Conservation (phyloP, 331 rosid species). For the Dryas integrifolia region DNA sequence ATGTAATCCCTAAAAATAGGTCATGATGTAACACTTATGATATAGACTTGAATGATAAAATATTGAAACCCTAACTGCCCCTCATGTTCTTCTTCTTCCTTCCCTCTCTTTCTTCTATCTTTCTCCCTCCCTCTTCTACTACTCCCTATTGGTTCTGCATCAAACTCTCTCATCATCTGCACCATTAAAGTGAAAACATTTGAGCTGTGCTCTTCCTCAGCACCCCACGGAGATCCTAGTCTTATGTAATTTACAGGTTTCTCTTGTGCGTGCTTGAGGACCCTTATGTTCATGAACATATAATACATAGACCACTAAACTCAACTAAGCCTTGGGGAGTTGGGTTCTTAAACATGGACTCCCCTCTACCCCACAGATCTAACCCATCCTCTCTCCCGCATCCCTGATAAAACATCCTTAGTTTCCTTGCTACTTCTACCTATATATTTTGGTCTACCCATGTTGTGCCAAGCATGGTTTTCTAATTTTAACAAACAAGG, state of each 20-base stretch:
- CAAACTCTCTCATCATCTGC: too few relatives aligned
- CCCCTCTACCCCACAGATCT: not conserved
- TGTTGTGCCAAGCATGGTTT: not conserved
- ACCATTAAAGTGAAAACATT: too few relatives aligned
- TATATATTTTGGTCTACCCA: not conserved
- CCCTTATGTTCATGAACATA: not conserved
- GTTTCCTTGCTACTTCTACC: not conserved
- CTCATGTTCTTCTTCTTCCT: not conserved
- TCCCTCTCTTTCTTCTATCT: too few relatives aligned
- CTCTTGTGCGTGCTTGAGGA: not conserved
- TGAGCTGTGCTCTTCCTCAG: too few relatives aligned
- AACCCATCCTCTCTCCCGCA: not conserved
- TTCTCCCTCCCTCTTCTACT: too few relatives aligned
- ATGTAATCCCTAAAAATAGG: not conserved
- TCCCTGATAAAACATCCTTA: not conserved
- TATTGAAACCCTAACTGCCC: not conserved
- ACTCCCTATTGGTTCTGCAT: too few relatives aligned
- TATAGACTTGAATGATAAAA: not conserved
- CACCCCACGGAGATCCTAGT: too few relatives aligned
- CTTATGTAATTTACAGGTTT: too few relatives aligned
- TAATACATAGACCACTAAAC: not conserved
- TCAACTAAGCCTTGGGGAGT: not conserved
- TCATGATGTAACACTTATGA: not conserved
- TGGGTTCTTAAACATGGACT: not conserved
- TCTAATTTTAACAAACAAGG: not conserved